Base-by-base conservation (phyloP, 345 rosid species). In the Hirschfeldia incana region DNA sequence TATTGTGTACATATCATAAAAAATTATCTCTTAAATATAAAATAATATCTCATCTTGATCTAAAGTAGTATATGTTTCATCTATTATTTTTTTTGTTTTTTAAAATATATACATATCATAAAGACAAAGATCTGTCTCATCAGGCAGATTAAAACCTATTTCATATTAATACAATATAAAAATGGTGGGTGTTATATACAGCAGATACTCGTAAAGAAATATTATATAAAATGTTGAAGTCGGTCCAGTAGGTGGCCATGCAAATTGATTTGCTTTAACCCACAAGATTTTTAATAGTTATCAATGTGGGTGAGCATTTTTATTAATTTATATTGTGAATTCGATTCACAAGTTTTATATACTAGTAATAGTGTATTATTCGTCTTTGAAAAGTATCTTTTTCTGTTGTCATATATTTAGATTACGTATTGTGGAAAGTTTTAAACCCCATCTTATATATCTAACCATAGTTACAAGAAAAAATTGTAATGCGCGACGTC, bases 221-320 rank as follows among this genome's bases (percentile, higher is more conserved):
- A 73, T 28, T 67, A 42, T 67, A 73, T 34, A 65, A 58, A 26
- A 15, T 44, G 32, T 42, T 42, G 73, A 67, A 68, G 82, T 67
- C 78, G 82, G 82, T 73, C 82, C 78, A 73, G 73, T 78, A 70
- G 75, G 75, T 55, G 65, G 74, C 65, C 78, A 73, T 49, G 78
- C 78, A 79, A 79, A 73, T 73, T 79, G 68, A 78, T 78, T 65
- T 72, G 68, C 73, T 57, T 59, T 65, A 64, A 78, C 67, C 32
- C 46, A 28, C 21, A 63, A 63, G 9, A 34, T 70, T 70, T 28
- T n/a, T 49, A 49, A 27, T 53, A n/a, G 33, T 12, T 74, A 69
- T 27, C 55, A 49, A 49, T 49, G 55, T 78, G 81, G 76, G 72
- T 72, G 61, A 30, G 1, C 69, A 1, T 8, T 69, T 69, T 13